Base-by-base conservation (phyloP, 805 yeast genomes). In the Tetrapisispora fleetii region DNA sequence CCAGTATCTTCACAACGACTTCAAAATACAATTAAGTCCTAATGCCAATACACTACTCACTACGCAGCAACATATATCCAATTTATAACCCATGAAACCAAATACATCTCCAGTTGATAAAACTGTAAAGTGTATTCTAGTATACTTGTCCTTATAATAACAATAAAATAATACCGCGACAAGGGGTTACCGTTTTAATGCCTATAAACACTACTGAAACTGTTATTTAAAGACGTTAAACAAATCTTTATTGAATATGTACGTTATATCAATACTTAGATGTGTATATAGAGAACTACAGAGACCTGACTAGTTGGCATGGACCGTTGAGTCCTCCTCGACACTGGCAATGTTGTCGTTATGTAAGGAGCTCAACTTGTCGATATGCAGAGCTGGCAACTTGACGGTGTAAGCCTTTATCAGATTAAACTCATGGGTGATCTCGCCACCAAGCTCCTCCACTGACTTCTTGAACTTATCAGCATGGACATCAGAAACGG, bases 371-470 rank as follows among this genome's bases (percentile, higher is more conserved):
- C 32, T 41, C 27, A 48, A 41, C 24, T 46, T 40, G 8, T 37
- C 35, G n/a, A 41, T 21, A 4, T 50, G 43, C 2, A 13, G 52
- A 22, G 60, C 61, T 14, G 75, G 74, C 4, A 73, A 51, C 5
- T 62, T 59, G 48, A 74, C 67, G 9, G 76, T 65, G 58, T 74
- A 75, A 1, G 79, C 79, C 46, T 74, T 71, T 40, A 76, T 59
- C 5, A 75, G 65, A 2, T 72, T 65, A 58, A 73, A 75, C 50
- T 74, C 77, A 52, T 72, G 73, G 22, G 68, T 67, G 46, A 76
- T 67, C 21, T 54, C 53, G 3, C 75, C 79, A 11, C 78, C 79
- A 7, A 71, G 45, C 14, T 58, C 54, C 36, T 59, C 51, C 35
- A 74, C 64, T 28, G 62, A 58, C n/a, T 59, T 49, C 48, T 65